A percentile compares a stretch with the other conserved stretches of the same genome.
Conservation (phyloP, 108 stramenopile genomes). For the Cyclostephanos invisitatus region DNA sequence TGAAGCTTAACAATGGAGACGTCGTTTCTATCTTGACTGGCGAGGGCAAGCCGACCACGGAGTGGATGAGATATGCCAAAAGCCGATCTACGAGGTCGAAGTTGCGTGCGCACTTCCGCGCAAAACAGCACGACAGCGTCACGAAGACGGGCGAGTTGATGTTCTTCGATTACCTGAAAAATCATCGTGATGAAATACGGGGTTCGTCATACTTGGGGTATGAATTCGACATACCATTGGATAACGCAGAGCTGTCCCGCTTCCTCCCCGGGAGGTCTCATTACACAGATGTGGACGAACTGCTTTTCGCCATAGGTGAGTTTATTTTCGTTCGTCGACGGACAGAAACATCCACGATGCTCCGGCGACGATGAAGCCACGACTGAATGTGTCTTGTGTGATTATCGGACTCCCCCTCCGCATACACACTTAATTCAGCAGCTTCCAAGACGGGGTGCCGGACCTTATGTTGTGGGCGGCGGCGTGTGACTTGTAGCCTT, state of each 20-base stretch:
- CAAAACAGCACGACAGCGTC: slow-evolving; percentile 71
- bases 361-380: background rate
- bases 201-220: slow-evolving; percentile 60
- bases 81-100: slow-evolving; percentile 84
- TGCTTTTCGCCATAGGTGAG: slow-evolving; percentile 48
- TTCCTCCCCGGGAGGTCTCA: slow-evolving; percentile 76
- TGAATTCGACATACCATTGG: slow-evolving; percentile 59
- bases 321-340: too few relatives aligned
- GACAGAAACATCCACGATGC: background rate
- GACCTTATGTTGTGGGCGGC: background rate
- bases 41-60: slow-evolving; percentile 68
- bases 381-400: background rate
- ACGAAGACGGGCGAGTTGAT: slow-evolving; percentile 74
- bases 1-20: slow-evolving; percentile 88
- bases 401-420: background rate
- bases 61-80: slow-evolving; percentile 88
- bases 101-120: slow-evolving; percentile 81
- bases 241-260: slow-evolving; percentile 50
- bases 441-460: too few relatives aligned
- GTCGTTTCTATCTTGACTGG: slow-evolving; percentile 88
- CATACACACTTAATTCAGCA: too few relatives aligned
- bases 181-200: slow-evolving; percentile 65
- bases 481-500: background rate
- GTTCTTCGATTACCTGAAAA: slow-evolving; percentile 71
- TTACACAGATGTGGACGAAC: slow-evolving; percentile 64